Evolutionary conservation across 305 asterid genomes (phyloP).

Genomic region (Salvia sclarea): DNA sequence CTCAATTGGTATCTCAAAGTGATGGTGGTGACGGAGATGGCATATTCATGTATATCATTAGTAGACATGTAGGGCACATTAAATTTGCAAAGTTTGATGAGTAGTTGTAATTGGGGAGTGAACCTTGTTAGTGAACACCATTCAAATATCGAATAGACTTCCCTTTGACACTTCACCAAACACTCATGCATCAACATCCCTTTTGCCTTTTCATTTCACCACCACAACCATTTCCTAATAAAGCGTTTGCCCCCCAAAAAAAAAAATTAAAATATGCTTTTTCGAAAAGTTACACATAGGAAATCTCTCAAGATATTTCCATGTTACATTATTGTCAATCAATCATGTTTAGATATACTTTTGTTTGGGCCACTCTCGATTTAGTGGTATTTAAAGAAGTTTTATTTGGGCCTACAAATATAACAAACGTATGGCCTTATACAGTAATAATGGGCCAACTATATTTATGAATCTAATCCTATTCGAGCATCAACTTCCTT

Average conservation of each 20-base stretch:
- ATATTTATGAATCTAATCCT: not conserved
- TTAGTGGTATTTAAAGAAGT: not conserved
- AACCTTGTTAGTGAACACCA: constrained; percentile 26
- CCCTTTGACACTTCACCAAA: constrained; percentile 47
- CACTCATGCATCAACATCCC: constrained; percentile 40
- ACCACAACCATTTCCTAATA: constrained; percentile 15
- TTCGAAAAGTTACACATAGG: constrained; percentile 26
- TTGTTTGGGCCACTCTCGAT: not conserved
- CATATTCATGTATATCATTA: constrained; percentile 22
- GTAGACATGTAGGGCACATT: constrained; percentile 44
- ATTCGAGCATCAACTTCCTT: not conserved
- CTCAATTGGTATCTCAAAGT: constrained; percentile 17
- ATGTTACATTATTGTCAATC: constrained; percentile 12
- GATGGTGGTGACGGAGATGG: constrained; percentile 19
- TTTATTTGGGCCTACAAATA: not conserved
- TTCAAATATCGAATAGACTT: constrained; percentile 39
- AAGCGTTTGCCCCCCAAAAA: not conserved
- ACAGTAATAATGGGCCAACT: not conserved
- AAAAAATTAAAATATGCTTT: constrained; percentile 5
- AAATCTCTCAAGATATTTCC: constrained; percentile 20
- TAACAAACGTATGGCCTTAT: not conserved
- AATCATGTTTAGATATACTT: not conserved
- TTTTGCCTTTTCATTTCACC: constrained; percentile 42
- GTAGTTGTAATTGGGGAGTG: constrained; percentile 35
- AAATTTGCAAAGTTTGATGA: constrained; percentile 36